Conservation (phyloP, 495 filamentous ascomycete genomes). For the Penicillium cinerascens region DNA sequence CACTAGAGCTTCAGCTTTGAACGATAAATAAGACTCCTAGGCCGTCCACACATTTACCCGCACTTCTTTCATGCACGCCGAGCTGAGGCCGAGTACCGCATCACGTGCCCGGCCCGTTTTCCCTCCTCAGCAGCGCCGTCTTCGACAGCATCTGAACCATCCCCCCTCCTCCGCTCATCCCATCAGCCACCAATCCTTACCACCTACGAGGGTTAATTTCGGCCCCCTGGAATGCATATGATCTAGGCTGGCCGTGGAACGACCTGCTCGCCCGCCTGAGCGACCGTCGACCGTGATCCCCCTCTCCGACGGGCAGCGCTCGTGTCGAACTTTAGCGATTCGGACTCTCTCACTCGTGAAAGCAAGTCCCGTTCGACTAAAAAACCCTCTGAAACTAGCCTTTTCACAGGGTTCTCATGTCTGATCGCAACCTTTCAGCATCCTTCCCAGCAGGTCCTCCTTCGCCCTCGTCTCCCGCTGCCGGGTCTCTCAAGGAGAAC, state of each 20-base stretch:
- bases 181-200: constrained; percentile 24
- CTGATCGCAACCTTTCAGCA: constrained; percentile 37
- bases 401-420: constrained; percentile 36
- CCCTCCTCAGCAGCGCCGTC: constrained; percentile 36
- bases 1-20: background rate
- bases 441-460: constrained; percentile 40
- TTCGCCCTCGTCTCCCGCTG: constrained; percentile 44
- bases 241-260: constrained; percentile 36
- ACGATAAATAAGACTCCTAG: background rate
- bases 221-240: constrained; percentile 39
- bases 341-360: constrained; percentile 13
- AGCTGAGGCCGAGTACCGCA: constrained; percentile 13
- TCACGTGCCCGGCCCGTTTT: constrained; percentile 38
- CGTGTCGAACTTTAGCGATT: constrained; percentile 20
- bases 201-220: constrained; percentile 9
- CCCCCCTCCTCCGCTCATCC: constrained; percentile 22
- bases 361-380: constrained; percentile 1
- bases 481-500: constrained; percentile 39
- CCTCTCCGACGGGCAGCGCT: constrained; percentile 23
- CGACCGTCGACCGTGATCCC: constrained; percentile 35
- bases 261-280: constrained; percentile 41
- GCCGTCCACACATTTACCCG: background rate
- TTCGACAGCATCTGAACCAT: constrained; percentile 32
- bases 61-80: constrained; percentile 7
- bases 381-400: constrained; percentile 4